Conservation (phyloP, 176 grass and related monocot species). For the Paspalum vaginatum region DNA sequence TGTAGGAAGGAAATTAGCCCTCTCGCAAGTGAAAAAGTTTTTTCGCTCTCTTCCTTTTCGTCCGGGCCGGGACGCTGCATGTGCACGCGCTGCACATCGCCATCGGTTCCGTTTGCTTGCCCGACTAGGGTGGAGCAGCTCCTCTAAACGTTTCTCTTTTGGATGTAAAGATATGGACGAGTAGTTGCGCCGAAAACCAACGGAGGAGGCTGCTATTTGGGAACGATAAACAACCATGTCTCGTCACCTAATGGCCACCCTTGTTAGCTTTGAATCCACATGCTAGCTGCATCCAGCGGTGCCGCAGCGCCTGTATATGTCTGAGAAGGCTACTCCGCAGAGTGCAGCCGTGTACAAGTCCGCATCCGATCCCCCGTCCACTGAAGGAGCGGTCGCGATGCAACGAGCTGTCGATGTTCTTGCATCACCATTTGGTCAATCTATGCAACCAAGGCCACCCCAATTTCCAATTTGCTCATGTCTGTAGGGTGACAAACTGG, state of each 20-base stretch:
- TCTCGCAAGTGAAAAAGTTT: too few relatives aligned
- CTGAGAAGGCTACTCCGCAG: not conserved
- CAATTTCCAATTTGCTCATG: not conserved
- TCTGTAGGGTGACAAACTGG: not conserved
- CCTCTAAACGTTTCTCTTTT: not conserved
- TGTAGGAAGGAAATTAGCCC: too few relatives aligned
- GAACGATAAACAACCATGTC: not conserved
- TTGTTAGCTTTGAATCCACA: not conserved
- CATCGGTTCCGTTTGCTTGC: constrained; percentile 18
- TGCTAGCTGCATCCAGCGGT: not conserved
- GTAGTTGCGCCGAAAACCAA: not conserved
- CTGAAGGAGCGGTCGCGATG: not conserved
- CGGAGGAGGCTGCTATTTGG: not conserved
- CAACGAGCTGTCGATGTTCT: not conserved
- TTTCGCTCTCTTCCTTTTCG: not conserved
- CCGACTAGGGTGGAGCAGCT: not conserved
- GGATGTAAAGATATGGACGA: not conserved
- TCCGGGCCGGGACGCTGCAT: not conserved
- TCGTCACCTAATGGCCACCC: not conserved
- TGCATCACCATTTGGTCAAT: not conserved
- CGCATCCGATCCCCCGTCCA: not conserved
- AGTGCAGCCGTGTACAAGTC: not conserved
- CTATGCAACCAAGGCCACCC: not conserved
- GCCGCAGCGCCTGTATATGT: not conserved
- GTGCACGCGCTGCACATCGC: not conserved